Evolutionary conservation across 2,329 filamentous ascomycete genomes (phyloP).

Genomic region (Chaetomium olivaceum): DNA sequence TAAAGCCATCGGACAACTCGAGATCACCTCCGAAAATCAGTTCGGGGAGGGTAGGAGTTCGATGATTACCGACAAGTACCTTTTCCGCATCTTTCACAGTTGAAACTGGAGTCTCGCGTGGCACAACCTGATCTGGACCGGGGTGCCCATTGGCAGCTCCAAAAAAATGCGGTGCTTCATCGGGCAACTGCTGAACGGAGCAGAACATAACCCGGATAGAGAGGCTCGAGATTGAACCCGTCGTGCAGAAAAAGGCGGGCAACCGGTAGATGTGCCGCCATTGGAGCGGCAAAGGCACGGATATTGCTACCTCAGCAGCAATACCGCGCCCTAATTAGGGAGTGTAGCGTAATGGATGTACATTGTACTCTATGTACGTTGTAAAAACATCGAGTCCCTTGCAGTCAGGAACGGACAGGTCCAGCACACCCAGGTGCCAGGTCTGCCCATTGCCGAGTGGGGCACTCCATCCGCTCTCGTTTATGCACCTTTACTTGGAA

Average conservation of each 20-base stretch:
- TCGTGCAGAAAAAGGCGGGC: not conserved
- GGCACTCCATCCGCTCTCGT: not conserved
- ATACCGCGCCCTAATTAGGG: not conserved
- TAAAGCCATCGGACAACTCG: not conserved
- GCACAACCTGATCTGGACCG: not conserved
- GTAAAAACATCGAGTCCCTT: not conserved
- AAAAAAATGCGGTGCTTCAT: not conserved
- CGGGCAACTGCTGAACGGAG: not conserved
- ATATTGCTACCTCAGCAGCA: slow-evolving; percentile 18
- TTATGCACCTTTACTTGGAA: not conserved
- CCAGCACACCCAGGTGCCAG: slow-evolving; percentile 2
- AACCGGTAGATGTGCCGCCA: slow-evolving; percentile 2
- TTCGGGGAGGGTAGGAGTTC: no score
- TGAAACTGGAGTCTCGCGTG: not conserved
- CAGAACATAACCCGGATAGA: slow-evolving; percentile 2
- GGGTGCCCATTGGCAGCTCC: not conserved
- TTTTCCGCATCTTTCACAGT: not conserved
- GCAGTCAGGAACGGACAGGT: not conserved
- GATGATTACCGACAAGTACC: no score
- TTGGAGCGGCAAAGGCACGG: slow-evolving; percentile 25
- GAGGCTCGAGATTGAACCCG: slow-evolving; percentile 15
- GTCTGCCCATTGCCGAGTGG: slow-evolving; percentile 1
- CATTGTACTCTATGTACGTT: not conserved
- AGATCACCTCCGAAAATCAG: no score
- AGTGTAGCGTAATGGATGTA: no score